A percentile compares a stretch with the other conserved stretches of the same genome.
Evolutionary conservation across 441 rosid genomes (phyloP).

Genomic region (Mallotus japonicus): DNA sequence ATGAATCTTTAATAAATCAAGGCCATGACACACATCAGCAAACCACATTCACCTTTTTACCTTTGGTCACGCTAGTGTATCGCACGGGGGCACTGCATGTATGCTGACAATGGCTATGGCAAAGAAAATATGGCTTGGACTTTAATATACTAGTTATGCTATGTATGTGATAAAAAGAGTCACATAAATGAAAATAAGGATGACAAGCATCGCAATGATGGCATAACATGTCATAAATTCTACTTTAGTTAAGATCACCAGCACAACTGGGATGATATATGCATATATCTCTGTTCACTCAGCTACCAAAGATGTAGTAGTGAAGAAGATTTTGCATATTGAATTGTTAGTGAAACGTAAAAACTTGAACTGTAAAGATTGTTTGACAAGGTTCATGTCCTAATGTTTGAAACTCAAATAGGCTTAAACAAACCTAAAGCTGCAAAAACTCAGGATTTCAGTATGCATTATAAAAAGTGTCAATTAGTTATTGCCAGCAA

Average conservation of each 20-base stretch:
- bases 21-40: not conserved
- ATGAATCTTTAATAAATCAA: too few species aligned
- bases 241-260: constrained; percentile 1
- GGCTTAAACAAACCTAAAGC: not conserved
- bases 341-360: not conserved
- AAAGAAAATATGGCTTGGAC: not conserved
- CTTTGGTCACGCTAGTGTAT: not conserved
- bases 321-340: not conserved
- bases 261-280: not conserved
- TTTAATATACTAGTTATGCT: not conserved
- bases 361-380: not conserved
- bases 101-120: not conserved
- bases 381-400: not conserved
- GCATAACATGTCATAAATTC: not conserved
- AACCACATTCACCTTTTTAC: not conserved
- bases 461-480: not conserved
- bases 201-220: not conserved
- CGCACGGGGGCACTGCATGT: not conserved
- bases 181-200: not conserved
- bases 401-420: constrained; percentile 4
- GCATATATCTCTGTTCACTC: not conserved
- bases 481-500: not conserved
- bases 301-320: not conserved
- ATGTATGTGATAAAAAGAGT: not conserved
- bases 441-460: too few species aligned